Evolutionary conservation across 2,329 filamentous ascomycete species (phyloP), one percentile per base, ranked within the genome.

Genomic region (Fusarium goolgardi): DNA sequence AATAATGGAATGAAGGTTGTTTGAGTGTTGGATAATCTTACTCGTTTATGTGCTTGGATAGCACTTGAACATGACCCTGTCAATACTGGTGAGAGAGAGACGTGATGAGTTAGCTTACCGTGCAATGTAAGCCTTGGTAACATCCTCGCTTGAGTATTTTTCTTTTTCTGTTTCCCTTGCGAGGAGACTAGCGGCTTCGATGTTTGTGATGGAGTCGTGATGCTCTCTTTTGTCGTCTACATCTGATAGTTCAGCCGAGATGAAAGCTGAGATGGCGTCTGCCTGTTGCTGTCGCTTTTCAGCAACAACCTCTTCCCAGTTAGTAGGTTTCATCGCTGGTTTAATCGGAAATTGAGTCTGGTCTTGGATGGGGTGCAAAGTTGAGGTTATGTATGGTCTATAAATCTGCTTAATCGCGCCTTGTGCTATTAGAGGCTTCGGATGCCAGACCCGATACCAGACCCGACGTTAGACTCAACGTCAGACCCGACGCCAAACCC

Each of bases 11-110:
- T 12, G 3, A 1, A 2, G 0, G 1, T 12, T 15, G 3, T 9
- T 12, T 12, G 4, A 1, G 4, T 6, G 7, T 8, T 2, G 1
- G 2, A 2, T 9, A 0, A 0, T 13, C 23, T 41, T 47, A 68
- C 65, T 12, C 45, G 43, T 5, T 57, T 50, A 10, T 68, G 65
- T 9, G 60, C 60, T 15, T 62, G 35, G 2, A 69, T 65, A 0
- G 60, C 65, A 9, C 65, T 68, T 16, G 5, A 10, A 11, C 9
- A 11, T 2, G 3, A 12, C 11, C n/a, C 16, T 20, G 23, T 67
- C n/a, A 67, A 39, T 2, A 43, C 2, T 23, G 15, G 15, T 29
- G 8, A 4, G 4, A 21, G 4, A 21, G 1, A 6, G 3, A 8
- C 5, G 4, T 7, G 3, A 4, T 0, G 12, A 7, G 2, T n/a